Base-by-base conservation (phyloP, 371 early-diverging fungal species). In the Mucor sp. region DNA sequence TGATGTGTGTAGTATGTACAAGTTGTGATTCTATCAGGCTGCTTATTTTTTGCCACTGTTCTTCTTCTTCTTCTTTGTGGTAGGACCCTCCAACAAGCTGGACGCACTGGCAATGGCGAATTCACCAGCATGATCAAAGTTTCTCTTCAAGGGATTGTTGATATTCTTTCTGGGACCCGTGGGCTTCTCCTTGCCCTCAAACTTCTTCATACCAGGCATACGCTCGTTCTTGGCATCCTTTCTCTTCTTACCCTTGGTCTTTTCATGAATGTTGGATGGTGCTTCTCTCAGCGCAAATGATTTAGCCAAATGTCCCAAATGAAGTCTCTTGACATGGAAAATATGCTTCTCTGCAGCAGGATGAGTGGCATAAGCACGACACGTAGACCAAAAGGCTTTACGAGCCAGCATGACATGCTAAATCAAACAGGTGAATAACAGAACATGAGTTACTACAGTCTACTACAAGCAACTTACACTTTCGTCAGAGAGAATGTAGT, bases 301-400 rank as follows among this genome's bases (percentile, higher is more conserved):
- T 77, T 97, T 97, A 53, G 98, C 97, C 62, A 94, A 78, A 71
- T 99, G 99, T 17, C 99, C 99, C 47, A 97, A 85, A 76, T 99
- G 99, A 69, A 99, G 81, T 59, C 91, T 90, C 67, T 91, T 91
- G 66, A 97, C 84, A 73, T 97, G 96, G 87, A 99, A 97, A 37
- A 96, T 90, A 39, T 90, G 90, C 58, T 92, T 91, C 74, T 95
- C 93, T 0, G 90, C 68, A 12, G 91, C 76, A 8, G 84, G 78
- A 79, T 98, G 97, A 1, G 99, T 97, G 4, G 97, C 93, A 74
- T 99, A 99, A 0, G 98, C 94, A 56, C 96, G 92, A 47, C 97
- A 87, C 66, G 90, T 90, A 17, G 98, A 95, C 82, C 89, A 79
- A 74, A 88, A 98, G 5, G 97, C 98, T 62, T 83, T 84, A 60